phyloP scores from a whole-genome alignment of 768 basidiomycete species.

The Leccinum obscurum region DNA sequence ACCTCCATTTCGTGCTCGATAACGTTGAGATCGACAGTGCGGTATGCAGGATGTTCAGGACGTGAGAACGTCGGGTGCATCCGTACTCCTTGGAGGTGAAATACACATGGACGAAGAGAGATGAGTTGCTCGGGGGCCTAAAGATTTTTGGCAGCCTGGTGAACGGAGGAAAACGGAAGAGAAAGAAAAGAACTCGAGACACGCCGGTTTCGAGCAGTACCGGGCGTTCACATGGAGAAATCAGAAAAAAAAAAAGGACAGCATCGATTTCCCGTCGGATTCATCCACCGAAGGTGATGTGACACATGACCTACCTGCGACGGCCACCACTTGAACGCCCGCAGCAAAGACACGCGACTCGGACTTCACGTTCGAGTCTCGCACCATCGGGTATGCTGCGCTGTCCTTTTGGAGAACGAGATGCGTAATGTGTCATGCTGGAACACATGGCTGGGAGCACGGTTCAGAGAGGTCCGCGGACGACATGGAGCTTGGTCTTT shows the following conservation, averaged over 20 bases:
- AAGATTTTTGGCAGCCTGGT: constrained; percentile 13
- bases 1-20: constrained; percentile 18
- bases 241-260: background rate
- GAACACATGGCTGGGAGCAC: constrained; percentile 12
- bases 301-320: constrained; percentile 5
- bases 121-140: constrained; percentile 8
- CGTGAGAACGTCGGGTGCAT: constrained; percentile 21
- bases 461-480: constrained; percentile 23
- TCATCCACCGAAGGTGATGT: constrained; percentile 2
- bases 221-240: constrained; percentile 5
- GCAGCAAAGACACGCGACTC: constrained; percentile 8
- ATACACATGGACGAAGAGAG: constrained; percentile 9
- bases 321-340: background rate
- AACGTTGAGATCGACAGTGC: constrained; percentile 17
- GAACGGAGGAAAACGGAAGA: background rate
- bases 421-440: constrained; percentile 16
- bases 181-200: constrained; percentile 1
- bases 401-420: constrained; percentile 11
- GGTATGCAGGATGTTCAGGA: constrained; percentile 6
- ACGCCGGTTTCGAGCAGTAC: background rate
- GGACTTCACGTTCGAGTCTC: constrained; percentile 7
- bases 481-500: constrained; percentile 19
- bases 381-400: constrained; percentile 1
- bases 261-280: constrained; percentile 3
- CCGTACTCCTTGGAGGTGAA: constrained; percentile 2